phyloP scores from a whole-genome alignment of 2,329 filamentous ascomycete genomes.

The Aspergillus brunneoviolaceus region DNA sequence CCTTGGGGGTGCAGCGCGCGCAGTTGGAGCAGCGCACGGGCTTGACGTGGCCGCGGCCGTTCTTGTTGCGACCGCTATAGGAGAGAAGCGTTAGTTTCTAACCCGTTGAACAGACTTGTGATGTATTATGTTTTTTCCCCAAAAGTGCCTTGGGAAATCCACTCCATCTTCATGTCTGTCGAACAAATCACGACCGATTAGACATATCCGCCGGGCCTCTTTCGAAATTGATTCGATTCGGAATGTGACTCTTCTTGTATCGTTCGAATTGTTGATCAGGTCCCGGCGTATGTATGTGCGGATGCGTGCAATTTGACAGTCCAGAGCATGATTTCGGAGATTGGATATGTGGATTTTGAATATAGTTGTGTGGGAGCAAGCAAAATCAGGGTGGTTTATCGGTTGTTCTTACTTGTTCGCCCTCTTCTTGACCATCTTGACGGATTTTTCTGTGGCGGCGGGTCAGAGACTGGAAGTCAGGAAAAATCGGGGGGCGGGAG shows the following conservation, averaged over 20 bases:
- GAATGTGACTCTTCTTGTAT: not conserved
- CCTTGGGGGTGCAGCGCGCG: constrained; percentile 93
- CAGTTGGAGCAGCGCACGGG: constrained; percentile 92
- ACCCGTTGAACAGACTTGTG: not conserved
- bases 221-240: not conserved
- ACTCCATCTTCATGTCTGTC: not conserved
- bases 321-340: not conserved
- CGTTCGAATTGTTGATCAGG: not conserved
- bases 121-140: not conserved
- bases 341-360: not conserved
- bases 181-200: not conserved
- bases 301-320: not conserved
- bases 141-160: not conserved
- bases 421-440: constrained; percentile 74
- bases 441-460: constrained; percentile 45
- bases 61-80: constrained; percentile 95
- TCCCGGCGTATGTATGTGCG: not conserved
- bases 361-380: constrained; percentile 25
- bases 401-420: constrained; percentile 64
- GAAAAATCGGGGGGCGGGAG: constrained; percentile 17
- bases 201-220: not conserved
- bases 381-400: constrained; percentile 28
- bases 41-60: constrained; percentile 99
- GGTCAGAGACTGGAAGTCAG: constrained; percentile 31
- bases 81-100: constrained; percentile 18